A percentile compares a stretch with the other conserved stretches of the same genome.
These are phyloP conservation scores for Akanthomyces uredinophilus DNA, from an alignment of 2,329 filamentous ascomycete genomes.

Conservation along the genomic window DNA sequence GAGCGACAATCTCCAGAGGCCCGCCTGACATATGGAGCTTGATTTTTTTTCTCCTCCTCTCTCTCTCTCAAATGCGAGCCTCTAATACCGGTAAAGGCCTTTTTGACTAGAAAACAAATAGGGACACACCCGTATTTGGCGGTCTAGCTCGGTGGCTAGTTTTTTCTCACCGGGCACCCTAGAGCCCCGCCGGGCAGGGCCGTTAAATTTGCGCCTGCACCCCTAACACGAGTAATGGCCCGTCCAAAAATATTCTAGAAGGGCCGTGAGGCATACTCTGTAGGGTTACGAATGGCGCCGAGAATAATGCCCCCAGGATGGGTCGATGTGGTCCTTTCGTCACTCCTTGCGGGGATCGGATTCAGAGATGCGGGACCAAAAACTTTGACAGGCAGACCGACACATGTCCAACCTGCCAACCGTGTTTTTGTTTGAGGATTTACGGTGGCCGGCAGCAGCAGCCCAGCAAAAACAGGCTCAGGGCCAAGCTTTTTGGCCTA, in stretches of 20 bases:
- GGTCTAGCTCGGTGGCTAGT: neutral
- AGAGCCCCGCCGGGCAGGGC: neutral
- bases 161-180: neutral
- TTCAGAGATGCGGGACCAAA: neutral
- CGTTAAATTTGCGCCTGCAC: neutral
- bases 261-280: neutral
- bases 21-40: neutral
- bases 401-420: no score
- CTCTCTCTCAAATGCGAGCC: no score
- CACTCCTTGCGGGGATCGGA: neutral
- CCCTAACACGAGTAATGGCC: conserved; percentile 6
- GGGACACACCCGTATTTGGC: conserved; percentile 4
- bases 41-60: neutral
- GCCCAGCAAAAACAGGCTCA: conserved; percentile 1
- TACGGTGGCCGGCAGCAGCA: no score
- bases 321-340: neutral
- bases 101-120: neutral
- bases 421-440: no score
- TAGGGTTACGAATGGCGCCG: conserved; percentile 10
- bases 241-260: neutral
- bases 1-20: neutral
- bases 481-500: conserved; percentile 8
- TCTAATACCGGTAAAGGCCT: no score
- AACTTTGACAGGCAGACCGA: neutral
- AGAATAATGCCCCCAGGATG: conserved; percentile 7